A percentile compares a stretch with the other conserved stretches of the same genome.
Conservation (phyloP, 306 rosid genomes). For the Pterocarpus macrocarpus region DNA sequence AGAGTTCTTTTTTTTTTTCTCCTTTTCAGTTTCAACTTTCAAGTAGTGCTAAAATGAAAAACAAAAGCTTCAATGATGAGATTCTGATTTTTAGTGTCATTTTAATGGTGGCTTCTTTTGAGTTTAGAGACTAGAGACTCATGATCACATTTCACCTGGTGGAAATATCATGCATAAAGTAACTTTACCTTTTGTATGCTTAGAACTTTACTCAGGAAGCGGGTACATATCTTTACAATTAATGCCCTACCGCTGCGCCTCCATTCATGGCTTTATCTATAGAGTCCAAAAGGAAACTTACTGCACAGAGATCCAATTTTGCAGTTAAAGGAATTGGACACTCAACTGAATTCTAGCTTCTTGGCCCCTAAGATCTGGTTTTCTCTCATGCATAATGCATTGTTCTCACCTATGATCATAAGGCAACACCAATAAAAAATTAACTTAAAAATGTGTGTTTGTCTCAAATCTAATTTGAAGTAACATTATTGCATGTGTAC, state of each 20-base stretch:
- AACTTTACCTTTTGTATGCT: too few relatives aligned
- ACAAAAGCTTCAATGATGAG: constrained; percentile 17
- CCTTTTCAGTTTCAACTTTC: not conserved
- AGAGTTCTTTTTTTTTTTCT: not conserved
- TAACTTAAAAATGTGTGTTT: not conserved
- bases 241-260: not conserved
- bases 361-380: not conserved
- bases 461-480: not conserved
- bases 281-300: constrained; percentile 21
- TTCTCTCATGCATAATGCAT: not conserved
- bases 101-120: not conserved
- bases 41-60: not conserved
- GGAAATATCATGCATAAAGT: too few relatives aligned
- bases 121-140: not conserved
- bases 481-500: not conserved
- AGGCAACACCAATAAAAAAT: not conserved
- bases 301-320: constrained; percentile 2
- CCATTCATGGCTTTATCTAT: constrained; percentile 29
- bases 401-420: not conserved
- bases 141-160: too few relatives aligned
- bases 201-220: too few relatives aligned
- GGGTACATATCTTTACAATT: not conserved
- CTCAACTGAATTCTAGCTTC: not conserved
- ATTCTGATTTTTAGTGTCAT: constrained; percentile 31
- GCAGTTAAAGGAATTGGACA: not conserved